Conservation (phyloP, 139 green algal species). For the Yamagishiella unicocca region DNA sequence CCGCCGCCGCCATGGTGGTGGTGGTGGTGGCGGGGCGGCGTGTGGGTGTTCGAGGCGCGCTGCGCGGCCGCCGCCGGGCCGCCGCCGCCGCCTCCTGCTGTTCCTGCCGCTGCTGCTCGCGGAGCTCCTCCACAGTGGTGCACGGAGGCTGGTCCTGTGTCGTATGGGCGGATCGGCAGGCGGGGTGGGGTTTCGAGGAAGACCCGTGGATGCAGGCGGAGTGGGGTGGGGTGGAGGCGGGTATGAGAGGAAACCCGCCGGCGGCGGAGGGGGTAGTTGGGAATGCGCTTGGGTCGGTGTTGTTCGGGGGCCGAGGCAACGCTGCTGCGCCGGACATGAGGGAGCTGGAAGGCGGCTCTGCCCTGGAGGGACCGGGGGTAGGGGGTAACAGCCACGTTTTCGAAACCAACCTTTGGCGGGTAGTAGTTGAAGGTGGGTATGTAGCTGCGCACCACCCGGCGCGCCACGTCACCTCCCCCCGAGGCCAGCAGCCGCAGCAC, state of each 20-base stretch:
- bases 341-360: no score
- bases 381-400: no score
- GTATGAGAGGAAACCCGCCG: no score
- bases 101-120: background rate
- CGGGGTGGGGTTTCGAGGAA: no score
- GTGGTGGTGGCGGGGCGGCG: background rate
- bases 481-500: conserved; percentile 17
- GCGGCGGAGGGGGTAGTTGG: no score
- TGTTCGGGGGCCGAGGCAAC: no score
- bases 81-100: background rate
- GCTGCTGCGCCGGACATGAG: no score
- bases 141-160: background rate
- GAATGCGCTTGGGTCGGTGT: no score
- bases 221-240: no score
- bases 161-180: background rate
- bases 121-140: background rate
- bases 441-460: conserved; percentile 9
- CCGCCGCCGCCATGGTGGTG: background rate
- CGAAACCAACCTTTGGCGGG: conserved; percentile 11
- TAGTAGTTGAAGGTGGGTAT: conserved; percentile 34
- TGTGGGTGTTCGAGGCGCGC: background rate
- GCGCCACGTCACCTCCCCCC: background rate
- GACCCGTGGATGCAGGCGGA: no score
- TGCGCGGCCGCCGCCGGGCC: background rate
- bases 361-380: no score